Evolutionary conservation across 208 protist genomes (phyloP).

Genomic region (Acanthamoeba healyi): DNA sequence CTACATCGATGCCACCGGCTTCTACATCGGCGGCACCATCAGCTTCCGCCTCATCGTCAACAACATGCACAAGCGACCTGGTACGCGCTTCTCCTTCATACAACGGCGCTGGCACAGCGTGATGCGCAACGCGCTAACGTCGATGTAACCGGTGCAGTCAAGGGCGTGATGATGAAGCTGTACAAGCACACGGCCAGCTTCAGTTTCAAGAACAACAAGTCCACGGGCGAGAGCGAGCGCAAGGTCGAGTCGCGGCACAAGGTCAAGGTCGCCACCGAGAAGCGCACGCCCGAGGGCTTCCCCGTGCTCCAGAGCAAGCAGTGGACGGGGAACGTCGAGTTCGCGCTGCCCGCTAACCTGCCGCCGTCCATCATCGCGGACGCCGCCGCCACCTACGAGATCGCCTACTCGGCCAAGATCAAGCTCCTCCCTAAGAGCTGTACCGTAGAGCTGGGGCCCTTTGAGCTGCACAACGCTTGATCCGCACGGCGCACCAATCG

Average conservation of each 20-base stretch:
- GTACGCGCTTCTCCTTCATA: neutral
- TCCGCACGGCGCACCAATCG: too few relatives aligned
- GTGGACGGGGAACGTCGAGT: slow-evolving; percentile 16
- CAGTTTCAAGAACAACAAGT: slow-evolving; percentile 23
- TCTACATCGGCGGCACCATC: slow-evolving; percentile 17
- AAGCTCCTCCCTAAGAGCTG: slow-evolving; percentile 23
- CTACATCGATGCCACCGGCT: neutral
- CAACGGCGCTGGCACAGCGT: too few relatives aligned
- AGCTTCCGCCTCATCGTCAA: neutral
- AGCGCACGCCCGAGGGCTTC: neutral
- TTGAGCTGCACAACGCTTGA: neutral
- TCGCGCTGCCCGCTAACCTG: neutral
- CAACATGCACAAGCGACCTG: slow-evolving; percentile 38
- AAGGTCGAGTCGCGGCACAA: neutral
- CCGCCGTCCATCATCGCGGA: slow-evolving; percentile 24
- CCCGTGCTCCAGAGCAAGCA: neutral
- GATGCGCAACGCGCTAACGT: neutral
- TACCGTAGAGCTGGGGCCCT: neutral
- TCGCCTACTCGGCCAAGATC: slow-evolving; percentile 30
- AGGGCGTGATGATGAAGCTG: slow-evolving; percentile 26
- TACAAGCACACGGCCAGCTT: slow-evolving; percentile 40
- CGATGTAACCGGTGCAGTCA: neutral
- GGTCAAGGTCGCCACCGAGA: neutral
- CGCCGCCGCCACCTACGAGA: slow-evolving; percentile 5
- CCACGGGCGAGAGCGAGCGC: slow-evolving; percentile 29